phyloP scores from a whole-genome alignment of 2,329 filamentous ascomycete species.

The Verticillium nonalfalfae region DNA sequence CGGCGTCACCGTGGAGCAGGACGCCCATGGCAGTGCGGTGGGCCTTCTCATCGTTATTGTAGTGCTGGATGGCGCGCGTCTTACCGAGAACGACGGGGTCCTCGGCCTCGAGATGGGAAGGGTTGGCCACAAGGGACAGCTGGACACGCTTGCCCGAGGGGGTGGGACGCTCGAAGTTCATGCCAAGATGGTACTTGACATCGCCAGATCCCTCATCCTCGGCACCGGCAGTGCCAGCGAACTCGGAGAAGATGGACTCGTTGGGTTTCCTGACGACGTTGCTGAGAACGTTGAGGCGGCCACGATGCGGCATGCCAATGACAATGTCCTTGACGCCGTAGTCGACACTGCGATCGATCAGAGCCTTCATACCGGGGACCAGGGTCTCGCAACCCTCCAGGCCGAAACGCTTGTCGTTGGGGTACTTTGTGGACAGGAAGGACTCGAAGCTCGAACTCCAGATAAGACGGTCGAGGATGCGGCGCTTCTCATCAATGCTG shows the following conservation, averaged over 20 bases:
- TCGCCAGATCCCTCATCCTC: constrained; percentile 96
- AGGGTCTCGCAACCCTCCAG: constrained; percentile 95
- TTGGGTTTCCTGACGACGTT: constrained; percentile 99
- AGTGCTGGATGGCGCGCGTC: constrained; percentile 96
- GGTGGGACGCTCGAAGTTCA: constrained; percentile 99
- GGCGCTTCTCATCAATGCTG: constrained; percentile 95
- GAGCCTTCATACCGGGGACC: constrained; percentile 97
- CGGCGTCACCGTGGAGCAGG: constrained; percentile 92
- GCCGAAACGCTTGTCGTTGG: constrained; percentile 99
- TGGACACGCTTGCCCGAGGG: constrained; percentile 99
- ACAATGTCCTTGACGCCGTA: constrained; percentile 99
- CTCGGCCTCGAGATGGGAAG: constrained; percentile 95
- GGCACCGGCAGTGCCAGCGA: constrained; percentile 79
- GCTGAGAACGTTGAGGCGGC: constrained; percentile 93
- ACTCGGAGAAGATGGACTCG: constrained; percentile 99
- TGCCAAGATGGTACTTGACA: constrained; percentile 98
- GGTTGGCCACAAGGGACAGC: constrained; percentile 95
- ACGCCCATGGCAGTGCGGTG: constrained; percentile 92
- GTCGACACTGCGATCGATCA: constrained; percentile 97
- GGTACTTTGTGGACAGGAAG: constrained; percentile 95
- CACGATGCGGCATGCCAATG: constrained; percentile 99
- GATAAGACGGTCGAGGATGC: constrained; percentile 94
- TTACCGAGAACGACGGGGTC: constrained; percentile 97
- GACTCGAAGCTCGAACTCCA: constrained; percentile 97
- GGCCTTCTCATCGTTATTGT: constrained; percentile 91